Conservation (phyloP, 176 grass and related monocot species). For the Elymus sibiricus region DNA sequence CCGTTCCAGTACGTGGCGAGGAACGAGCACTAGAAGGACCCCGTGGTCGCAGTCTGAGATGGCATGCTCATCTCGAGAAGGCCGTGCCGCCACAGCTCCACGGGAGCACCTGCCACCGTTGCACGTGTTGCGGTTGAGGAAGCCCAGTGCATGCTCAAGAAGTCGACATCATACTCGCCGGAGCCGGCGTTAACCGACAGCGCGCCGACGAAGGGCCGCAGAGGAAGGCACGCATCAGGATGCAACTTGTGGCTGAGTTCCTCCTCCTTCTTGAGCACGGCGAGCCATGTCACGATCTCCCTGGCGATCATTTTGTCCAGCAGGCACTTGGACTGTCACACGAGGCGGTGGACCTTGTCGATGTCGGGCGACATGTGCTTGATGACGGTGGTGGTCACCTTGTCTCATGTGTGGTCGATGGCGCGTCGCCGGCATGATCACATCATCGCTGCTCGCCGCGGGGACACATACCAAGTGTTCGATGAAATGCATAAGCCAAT, state of each 20-base stretch:
- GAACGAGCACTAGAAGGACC: constrained; percentile 85
- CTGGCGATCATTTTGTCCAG: constrained; percentile 93
- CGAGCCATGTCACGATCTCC: constrained; percentile 76
- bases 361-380: constrained; percentile 86
- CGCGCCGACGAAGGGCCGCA: background rate
- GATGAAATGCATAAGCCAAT: no score
- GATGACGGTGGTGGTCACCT: constrained; percentile 75
- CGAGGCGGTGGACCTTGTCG: constrained; percentile 69
- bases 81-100: no score
- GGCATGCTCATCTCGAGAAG: constrained; percentile 88
- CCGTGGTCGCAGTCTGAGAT: constrained; percentile 62
- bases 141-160: constrained; percentile 40
- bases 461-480: no score
- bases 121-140: constrained; percentile 54
- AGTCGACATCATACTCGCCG: constrained; percentile 68
- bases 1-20: constrained; percentile 91
- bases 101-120: no score
- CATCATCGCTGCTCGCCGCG: no score
- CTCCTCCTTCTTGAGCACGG: constrained; percentile 75
- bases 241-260: constrained; percentile 53
- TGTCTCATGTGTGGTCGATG: no score
- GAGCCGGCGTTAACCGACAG: constrained; percentile 42
- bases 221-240: constrained; percentile 29
- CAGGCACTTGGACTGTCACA: constrained; percentile 83
- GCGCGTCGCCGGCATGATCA: no score